These are phyloP conservation scores for Naganishia sp. DNA, from an alignment of 1,284 basidiomycete genomes.

Conservation along the genomic window DNA sequence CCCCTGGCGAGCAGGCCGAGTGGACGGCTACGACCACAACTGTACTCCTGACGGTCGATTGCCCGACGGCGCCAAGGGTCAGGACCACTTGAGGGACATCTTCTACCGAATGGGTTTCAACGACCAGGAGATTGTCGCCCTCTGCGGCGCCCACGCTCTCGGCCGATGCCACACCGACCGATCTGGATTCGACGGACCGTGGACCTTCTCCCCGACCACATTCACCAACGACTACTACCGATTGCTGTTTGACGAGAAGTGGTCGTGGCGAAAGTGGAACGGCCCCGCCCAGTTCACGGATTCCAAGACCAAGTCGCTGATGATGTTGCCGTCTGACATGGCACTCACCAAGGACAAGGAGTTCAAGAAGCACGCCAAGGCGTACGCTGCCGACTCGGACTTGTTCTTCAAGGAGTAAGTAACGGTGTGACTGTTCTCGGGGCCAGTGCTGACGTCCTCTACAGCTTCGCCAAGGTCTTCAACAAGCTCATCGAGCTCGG, in stretches of 20 bases:
- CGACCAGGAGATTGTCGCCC: slow-evolving; percentile 94
- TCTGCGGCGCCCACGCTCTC: slow-evolving; percentile 90
- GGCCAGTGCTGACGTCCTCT: slow-evolving; percentile 8
- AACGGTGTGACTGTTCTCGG: background rate
- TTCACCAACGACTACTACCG: slow-evolving; percentile 90
- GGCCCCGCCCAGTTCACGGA: slow-evolving; percentile 94
- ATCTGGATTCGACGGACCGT: slow-evolving; percentile 85
- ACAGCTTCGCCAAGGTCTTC: slow-evolving; percentile 76
- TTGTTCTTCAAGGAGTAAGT: slow-evolving; percentile 87
- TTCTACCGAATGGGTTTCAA: slow-evolving; percentile 96
- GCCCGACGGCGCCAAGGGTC: slow-evolving; percentile 82
- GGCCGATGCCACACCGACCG: slow-evolving; percentile 84
- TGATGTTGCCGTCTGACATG: slow-evolving; percentile 91
- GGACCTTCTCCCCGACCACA: slow-evolving; percentile 67
- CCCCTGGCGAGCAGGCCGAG: slow-evolving; percentile 83
- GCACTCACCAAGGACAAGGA: slow-evolving; percentile 79
- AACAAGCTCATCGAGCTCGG: slow-evolving; percentile 82
- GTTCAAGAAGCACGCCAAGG: slow-evolving; percentile 80
- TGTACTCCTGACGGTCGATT: slow-evolving; percentile 91
- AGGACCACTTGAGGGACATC: slow-evolving; percentile 83
- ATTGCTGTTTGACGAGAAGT: slow-evolving; percentile 81
- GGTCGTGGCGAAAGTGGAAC: slow-evolving; percentile 66
- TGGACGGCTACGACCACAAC: slow-evolving; percentile 74
- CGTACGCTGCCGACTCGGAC: slow-evolving; percentile 78
- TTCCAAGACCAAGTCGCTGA: slow-evolving; percentile 80